Base-by-base conservation (phyloP, 805 yeast genomes). In the Saccharomycodes ludwigii region DNA sequence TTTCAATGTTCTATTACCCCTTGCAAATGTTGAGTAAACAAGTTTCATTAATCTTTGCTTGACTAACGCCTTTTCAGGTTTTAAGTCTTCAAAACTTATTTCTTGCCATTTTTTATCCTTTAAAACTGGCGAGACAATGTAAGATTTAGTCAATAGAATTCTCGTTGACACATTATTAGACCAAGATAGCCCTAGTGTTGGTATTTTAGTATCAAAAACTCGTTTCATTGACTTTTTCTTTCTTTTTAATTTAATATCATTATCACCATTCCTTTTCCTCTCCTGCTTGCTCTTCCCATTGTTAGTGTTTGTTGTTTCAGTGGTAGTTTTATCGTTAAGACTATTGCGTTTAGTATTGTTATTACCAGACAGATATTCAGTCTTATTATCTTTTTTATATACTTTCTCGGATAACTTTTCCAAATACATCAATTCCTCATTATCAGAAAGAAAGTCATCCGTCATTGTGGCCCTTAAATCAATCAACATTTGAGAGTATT, bases 131-230 rank as follows among this genome's bases (percentile, higher is more conserved):
- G 58, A 47, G 7, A 70, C 70, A 37, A 52, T 58, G 37, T 60
- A 61, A 10, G 55, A 50, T 43, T 66, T 68, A 27, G 53, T 46
- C 35, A 71, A 43, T 26, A 66, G 51, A 11, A 76, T 54, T 28
- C 83, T 55, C 24, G 65, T 61, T 34, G 66, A 63, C 8, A 75
- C 47, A 33, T 55, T 60, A 33, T 66, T 68, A 8, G 70, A 60
- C 78, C 81, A 72, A 7, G 59, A 44, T 3, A 66, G 37, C 0
- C 81, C 82, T 27, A 74, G 48, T 12, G 74, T 67, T 3, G 82
- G 77, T 1, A 68, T 52, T 19, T 56, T 57, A 1, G 54, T 46
- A 26, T 54, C 54, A 16, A 50, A 32, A 19, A 47, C 47, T 30
- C 56, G 46, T 33, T 56, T 59, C 35, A 54, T 49, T 11, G 34